These are phyloP conservation scores for Trametes cubensis DNA, from an alignment of 768 basidiomycete genomes.

Conservation along the genomic window DNA sequence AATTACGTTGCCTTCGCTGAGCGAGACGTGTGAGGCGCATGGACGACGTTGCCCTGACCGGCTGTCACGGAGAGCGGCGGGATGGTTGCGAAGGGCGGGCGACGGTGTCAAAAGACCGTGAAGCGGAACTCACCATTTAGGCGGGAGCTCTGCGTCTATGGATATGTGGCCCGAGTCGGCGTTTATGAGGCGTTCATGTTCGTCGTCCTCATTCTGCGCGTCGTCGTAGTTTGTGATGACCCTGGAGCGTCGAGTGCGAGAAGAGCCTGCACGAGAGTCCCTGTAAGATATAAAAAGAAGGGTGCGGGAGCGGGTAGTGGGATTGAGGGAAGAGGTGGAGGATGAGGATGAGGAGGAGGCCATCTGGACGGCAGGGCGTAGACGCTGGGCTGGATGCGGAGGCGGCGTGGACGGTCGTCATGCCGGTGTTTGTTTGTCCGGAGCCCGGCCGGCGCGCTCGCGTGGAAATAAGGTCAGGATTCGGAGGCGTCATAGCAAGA, in stretches of 20 bases:
- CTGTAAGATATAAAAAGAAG: conserved; percentile 93
- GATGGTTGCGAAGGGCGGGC: conserved; percentile 9
- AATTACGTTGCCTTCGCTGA: background rate
- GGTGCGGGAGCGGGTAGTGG: conserved; percentile 82
- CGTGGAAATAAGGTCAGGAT: background rate
- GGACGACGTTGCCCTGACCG: background rate
- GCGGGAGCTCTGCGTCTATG: conserved; percentile 68
- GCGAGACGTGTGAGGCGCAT: background rate
- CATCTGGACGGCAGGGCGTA: conserved; percentile 30
- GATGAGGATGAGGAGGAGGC: conserved; percentile 35
- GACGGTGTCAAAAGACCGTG: conserved; percentile 16
- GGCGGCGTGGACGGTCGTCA: conserved; percentile 23
- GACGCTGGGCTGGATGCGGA: conserved; percentile 18
- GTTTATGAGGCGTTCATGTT: conserved; percentile 67
- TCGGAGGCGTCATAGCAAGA: background rate
- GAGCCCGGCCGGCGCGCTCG: conserved; percentile 7
- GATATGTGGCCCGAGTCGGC: conserved; percentile 51
- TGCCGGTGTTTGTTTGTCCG: conserved; percentile 27
- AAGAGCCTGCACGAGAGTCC: conserved; percentile 65
- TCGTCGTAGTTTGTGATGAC: conserved; percentile 49
- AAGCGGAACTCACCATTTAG: conserved; percentile 70
- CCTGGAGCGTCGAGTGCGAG: conserved; percentile 40
- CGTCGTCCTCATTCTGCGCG: conserved; percentile 53
- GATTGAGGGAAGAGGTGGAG: conserved; percentile 38
- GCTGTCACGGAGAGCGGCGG: conserved; percentile 1